Base-by-base conservation (phyloP, 2,329 filamentous ascomycete species). In the Blastomyces percursus region DNA sequence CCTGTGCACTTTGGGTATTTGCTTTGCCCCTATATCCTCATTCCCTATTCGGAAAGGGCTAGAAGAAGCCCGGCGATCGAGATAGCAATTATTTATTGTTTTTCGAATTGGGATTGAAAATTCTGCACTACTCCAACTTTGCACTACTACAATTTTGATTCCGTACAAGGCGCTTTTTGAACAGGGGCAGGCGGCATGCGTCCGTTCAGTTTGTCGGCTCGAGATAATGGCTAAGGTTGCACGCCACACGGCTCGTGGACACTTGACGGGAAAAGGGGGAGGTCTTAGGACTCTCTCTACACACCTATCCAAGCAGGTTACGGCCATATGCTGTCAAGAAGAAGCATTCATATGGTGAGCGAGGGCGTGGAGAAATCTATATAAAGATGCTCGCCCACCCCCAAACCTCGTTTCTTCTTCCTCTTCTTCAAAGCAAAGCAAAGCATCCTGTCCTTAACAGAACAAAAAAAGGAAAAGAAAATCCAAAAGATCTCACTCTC, bases 361-460 rank as follows among this genome's bases (percentile, higher is more conserved):
- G 27, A 9, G 16, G 40, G 11, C 5, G 32, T 9, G 35, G 35
- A 61, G 16, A 52, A 44, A 60, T 35, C 24, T 56, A 61, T 56
- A 61, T 61, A 61, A 61, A 12, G 16, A 24, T 44, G 8, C 40
- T 50, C n/a, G 4, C 12, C 50, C 60, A 12, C n/a, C 7, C 24
- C 35, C 60, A 32, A 44, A 1, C 14, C 21, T 32, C 51, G 30
- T 14, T 42, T 38, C 44, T 51, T 46, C 24, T 32, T 56, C 40
- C 1, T 40, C 54, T 32, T 46, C 38, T 27, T 35, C 55, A 57
- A 44, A 57, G 54, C 38, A 32, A 38, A 52, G 46, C 59, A 30
- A 60, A 51, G 44, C 59, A 60, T 54, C 32, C 44, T 59, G 24
- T 60, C 44, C 27, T 60, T 50, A 54, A 46, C 30, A 24, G 21